These are phyloP conservation scores for Afroboletus lepidellus DNA, from an alignment of 1,284 basidiomycete genomes.

Conservation along the genomic window DNA sequence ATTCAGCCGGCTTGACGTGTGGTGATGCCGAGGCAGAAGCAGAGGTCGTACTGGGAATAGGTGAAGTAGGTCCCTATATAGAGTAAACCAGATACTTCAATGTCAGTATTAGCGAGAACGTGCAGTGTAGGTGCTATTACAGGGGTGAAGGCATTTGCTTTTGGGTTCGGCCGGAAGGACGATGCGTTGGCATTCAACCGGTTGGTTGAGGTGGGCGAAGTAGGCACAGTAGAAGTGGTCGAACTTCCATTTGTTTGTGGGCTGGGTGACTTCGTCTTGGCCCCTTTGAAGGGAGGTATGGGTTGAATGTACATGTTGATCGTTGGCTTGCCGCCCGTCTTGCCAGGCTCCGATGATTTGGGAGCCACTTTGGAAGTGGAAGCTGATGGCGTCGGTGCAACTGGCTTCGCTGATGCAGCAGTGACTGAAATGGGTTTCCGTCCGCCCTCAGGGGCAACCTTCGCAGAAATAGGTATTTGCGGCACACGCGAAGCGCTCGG, in stretches of 20 bases:
- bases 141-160: conserved; percentile 75
- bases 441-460: conserved; percentile 26
- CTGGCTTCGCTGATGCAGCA: conserved; percentile 37
- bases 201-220: conserved; percentile 44
- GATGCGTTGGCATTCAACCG: conserved; percentile 73
- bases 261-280: conserved; percentile 38
- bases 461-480: conserved; percentile 25
- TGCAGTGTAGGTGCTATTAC: conserved; percentile 37
- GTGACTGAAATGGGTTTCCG: conserved; percentile 36
- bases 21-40: conserved; percentile 55
- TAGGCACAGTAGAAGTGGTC: conserved; percentile 35
- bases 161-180: conserved; percentile 81
- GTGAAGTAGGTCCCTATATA: conserved; percentile 47
- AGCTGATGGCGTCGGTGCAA: conserved; percentile 24
- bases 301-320: conserved; percentile 76
- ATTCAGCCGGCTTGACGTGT: conserved; percentile 55
- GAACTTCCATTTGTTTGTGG: conserved; percentile 33
- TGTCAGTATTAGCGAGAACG: conserved; percentile 23
- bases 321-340: conserved; percentile 35
- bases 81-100: conserved; percentile 11
- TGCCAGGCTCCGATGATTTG: conserved; percentile 30
- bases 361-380: conserved; percentile 33
- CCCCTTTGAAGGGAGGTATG: conserved; percentile 91
- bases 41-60: conserved; percentile 41
- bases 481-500: conserved; percentile 37